Base-by-base conservation (phyloP, 1,139 yeast species). In the Nakaseomyces delphensis region DNA sequence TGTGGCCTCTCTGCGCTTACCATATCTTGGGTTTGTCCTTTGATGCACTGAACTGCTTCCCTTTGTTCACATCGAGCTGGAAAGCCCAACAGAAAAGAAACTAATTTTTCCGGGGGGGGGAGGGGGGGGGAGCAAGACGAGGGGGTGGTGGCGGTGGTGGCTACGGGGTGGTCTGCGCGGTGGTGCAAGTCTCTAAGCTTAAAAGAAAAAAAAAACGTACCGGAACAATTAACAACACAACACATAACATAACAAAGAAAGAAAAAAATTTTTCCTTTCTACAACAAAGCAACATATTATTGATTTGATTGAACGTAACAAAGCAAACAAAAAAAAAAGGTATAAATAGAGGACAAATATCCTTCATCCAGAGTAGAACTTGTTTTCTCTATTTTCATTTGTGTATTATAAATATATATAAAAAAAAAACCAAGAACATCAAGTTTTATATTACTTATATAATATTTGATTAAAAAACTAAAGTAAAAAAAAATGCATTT, bases 31-130 rank as follows among this genome's bases (percentile, higher is more conserved):
- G n/a, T n/a, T n/a, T n/a, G n/a, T n/a, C n/a, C n/a, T n/a, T n/a
- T n/a, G n/a, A n/a, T n/a, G n/a, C n/a, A n/a, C n/a, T n/a, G n/a
- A n/a, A n/a, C n/a, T n/a, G n/a, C n/a, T n/a, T n/a, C n/a, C n/a
- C n/a, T n/a, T n/a, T n/a, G n/a, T n/a, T n/a, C n/a, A n/a, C n/a
- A 14, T 28, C 18, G 29, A 25, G 6, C 24, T 6, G 24, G 24
- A 9, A 21, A 21, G 9, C 6, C 9, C 24, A 21, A 6, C 8
- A 9, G 24, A 21, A 21, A 21, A 21, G 4, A 6, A 14, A 28
- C 13, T 28, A 28, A 28, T 28, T 28, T 28, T 28, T 28, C 31
- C 31, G 31, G 31, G 31, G 31, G 18, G 7, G 31, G 18, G 10
- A 10, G 31, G 18, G 29, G n/a, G 13, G 29, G 29, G 13, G 29